Base-by-base conservation (phyloP, 1,284 basidiomycete species). In the Apiotrichum porosum region DNA sequence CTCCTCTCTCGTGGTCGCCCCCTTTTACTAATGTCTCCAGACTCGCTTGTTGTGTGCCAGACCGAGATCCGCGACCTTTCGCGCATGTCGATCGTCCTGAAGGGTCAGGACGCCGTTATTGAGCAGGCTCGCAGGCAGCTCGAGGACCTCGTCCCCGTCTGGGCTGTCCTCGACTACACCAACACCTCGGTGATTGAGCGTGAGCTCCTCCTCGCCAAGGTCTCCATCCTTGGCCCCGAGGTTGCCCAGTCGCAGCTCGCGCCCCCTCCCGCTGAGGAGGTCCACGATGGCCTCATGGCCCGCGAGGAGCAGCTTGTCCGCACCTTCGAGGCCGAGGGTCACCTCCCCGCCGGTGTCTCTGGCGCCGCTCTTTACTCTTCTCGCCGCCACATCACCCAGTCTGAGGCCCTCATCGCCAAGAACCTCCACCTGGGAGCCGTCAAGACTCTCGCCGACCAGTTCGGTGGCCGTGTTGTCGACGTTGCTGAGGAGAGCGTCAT, bases 21-120 rank as follows among this genome's bases (percentile, higher is more conserved):
- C 12, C 26, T 6, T 12, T 12, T 12, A 12, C 26, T 28, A 12
- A 28, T 12, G 8, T n/a, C 26, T 12, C 47, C 76, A 72, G 95
- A 99, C 76, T 97, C 93, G 17, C 80, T 99, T 52, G 95, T 99
- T 60, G 95, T 99, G 19, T 99, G 95, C 75, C 83, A 89, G 50
- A 99, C 95, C 37, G 95, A 98, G 75, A 92, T 98, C 60, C 84
- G 88, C 49, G 95, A 99, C 76, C 79, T 98, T 36, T 92, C 88
- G 76, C 83, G 95, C 43, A 98, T 99, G 95, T 97, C 90, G 68
- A 91, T 99, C 72, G 91, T 97, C 57, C 80, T 99, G 41, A 85
- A 84, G 56, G 95, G 94, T 2, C 95, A 99, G 73, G 94, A 98
- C 65, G 91, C 89, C 52, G 93, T 98, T 35, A 87, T 99, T 44